phyloP scores from a whole-genome alignment of 2,329 filamentous ascomycete species.

The Pseudogymnoascus verrucosus region DNA sequence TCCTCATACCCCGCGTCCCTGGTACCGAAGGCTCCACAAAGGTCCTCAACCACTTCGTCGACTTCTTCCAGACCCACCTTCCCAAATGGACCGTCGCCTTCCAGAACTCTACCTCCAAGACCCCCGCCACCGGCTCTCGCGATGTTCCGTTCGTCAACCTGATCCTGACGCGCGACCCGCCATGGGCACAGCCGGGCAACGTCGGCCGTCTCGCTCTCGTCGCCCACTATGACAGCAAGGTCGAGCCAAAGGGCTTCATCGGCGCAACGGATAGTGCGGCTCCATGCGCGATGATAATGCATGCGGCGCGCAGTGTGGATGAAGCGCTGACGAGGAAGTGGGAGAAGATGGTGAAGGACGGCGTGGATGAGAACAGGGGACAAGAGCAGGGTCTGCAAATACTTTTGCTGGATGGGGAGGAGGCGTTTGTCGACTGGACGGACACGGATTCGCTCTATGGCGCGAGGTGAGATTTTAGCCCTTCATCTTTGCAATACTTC shows the following conservation, averaged over 20 bases:
- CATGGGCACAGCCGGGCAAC: conserved; percentile 66
- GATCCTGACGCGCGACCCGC: conserved; percentile 80
- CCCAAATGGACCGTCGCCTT: conserved; percentile 73
- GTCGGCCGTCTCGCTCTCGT: conserved; percentile 77
- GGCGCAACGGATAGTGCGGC: conserved; percentile 91
- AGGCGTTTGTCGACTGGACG: conserved; percentile 79
- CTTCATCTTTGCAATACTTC: not conserved
- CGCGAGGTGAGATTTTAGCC: conserved; percentile 50
- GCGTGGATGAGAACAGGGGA: conserved; percentile 29
- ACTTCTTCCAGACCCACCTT: conserved; percentile 69
- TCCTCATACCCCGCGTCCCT: conserved; percentile 80
- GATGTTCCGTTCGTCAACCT: conserved; percentile 81
- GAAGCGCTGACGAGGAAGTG: conserved; percentile 74
- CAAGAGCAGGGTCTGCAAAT: conserved; percentile 67
- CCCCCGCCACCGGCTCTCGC: conserved; percentile 62
- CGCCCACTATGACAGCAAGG: conserved; percentile 88
- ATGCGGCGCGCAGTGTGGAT: conserved; percentile 74
- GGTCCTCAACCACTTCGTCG: conserved; percentile 72
- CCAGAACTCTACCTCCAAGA: conserved; percentile 85
- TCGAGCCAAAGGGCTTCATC: conserved; percentile 75
- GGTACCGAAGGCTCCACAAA: conserved; percentile 68
- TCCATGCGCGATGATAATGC: conserved; percentile 88
- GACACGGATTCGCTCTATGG: conserved; percentile 82
- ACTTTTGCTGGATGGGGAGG: conserved; percentile 84
- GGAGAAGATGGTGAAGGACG: conserved; percentile 58